Base-by-base conservation (phyloP, 2,329 filamentous ascomycete genomes). In the Cladorrhinum sp. region DNA sequence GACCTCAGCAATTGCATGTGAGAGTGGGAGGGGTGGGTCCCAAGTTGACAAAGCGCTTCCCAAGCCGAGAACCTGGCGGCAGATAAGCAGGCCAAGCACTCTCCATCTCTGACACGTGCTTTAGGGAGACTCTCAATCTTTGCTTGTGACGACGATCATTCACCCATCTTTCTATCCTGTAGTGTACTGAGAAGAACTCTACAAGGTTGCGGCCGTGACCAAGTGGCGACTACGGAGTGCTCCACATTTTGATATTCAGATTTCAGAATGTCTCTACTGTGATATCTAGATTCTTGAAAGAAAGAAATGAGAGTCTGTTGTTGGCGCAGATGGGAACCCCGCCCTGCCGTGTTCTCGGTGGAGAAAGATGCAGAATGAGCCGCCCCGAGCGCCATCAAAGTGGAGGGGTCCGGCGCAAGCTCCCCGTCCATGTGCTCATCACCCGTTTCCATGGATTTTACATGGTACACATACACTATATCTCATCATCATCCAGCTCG, bases 81-180 rank as follows among this genome's bases (percentile, higher is more conserved):
- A 55, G 53, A 36, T 42, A 60, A 53, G 48, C 10, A 28, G 39
- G 39, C 23, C 8, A 33, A 23, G 10, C 26, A 28, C 7, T 28
- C 24, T 39, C 21, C 52, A 20, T 30, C 21, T 56, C 51, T 64
- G 64, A 64, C 64, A 66, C 39, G 64, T 66, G 64, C 64, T 59
- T 24, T 24, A 20, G 18, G 39, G 14, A n/a, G n/a, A n/a, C n/a
- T n/a, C n/a, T n/a, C n/a, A n/a, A n/a, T n/a, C n/a, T 46, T 16
- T 24, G 46, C 18, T 21, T 49, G 46, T 21, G 46, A 49, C 39
- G 39, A 16, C 46, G 46, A 49, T 24, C 46, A 20, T 20, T 18
- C 8, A 49, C 18, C 14, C 3, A 20, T 24, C 33, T 36, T n/a
- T n/a, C n/a, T n/a, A n/a, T n/a, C n/a, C n/a, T n/a, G n/a, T n/a